Conservation (phyloP, 2,329 filamentous ascomycete genomes). For the Parasarocladium wereldwijsianum region DNA sequence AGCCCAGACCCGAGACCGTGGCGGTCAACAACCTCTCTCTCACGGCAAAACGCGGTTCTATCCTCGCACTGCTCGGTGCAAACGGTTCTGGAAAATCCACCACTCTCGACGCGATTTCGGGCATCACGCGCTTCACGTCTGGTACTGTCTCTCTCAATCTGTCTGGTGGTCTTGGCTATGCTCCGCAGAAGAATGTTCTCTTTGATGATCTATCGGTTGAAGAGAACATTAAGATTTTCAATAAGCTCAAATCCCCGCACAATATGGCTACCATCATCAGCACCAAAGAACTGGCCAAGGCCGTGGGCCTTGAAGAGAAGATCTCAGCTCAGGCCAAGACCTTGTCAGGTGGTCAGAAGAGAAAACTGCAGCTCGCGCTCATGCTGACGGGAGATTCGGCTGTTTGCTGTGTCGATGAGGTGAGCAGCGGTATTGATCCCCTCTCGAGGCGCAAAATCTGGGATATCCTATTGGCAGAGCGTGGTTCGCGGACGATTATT, state of each 20-base stretch:
- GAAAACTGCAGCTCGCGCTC: constrained; percentile 63
- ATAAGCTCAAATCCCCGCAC: constrained; percentile 44
- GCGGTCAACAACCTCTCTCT: constrained; percentile 61
- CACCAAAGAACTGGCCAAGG: constrained; percentile 31
- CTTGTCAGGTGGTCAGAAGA: constrained; percentile 61
- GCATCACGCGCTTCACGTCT: constrained; percentile 28
- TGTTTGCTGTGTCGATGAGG: constrained; percentile 62
- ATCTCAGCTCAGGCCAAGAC: constrained; percentile 44
- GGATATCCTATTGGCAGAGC: constrained; percentile 52
- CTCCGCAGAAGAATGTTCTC: constrained; percentile 63
- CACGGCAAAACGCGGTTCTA: constrained; percentile 56
- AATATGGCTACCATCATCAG: constrained; percentile 29
- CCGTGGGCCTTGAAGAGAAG: constrained; percentile 54
- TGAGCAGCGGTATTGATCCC: constrained; percentile 59
- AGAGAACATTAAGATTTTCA: constrained; percentile 59
- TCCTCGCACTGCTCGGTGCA: constrained; percentile 54
- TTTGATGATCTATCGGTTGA: constrained; percentile 59
- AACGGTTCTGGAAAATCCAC: constrained; percentile 69
- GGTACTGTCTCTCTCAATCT: constrained; percentile 49
- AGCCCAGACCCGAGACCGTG: constrained; percentile 47
- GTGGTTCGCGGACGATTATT: constrained; percentile 51
- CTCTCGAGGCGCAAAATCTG: constrained; percentile 36
- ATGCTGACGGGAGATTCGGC: constrained; percentile 64
- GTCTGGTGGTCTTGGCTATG: constrained; percentile 57
- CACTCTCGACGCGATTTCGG: constrained; percentile 16